These are phyloP conservation scores for Isoetes taiwanensis DNA, from an alignment of 75 land plant genomes.

Conservation along the genomic window DNA sequence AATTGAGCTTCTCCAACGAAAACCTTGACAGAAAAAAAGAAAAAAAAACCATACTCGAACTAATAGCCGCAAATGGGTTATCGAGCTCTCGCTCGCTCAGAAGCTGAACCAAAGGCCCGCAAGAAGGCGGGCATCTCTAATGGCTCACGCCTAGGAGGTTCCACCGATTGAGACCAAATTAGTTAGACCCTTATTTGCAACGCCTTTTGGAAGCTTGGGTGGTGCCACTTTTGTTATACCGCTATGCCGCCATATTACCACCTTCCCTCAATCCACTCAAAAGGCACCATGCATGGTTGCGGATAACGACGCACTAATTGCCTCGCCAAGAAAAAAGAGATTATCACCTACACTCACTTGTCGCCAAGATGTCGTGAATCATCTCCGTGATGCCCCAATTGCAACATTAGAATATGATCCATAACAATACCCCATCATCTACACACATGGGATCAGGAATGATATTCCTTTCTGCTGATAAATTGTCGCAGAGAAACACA, in stretches of 20 bases:
- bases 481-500: constrained; percentile 29
- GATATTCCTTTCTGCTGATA: constrained; percentile 64
- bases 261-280: constrained; percentile 85
- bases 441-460: constrained; percentile 91
- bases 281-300: constrained; percentile 99
- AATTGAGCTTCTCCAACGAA: neutral
- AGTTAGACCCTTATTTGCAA: no score
- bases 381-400: constrained; percentile 97
- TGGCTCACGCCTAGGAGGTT: constrained; percentile 59
- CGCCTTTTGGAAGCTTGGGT: constrained; percentile 63
- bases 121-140: constrained; percentile 76
- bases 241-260: constrained; percentile 58
- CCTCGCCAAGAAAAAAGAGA: constrained; percentile 96
- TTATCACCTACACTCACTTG: constrained; percentile 95
- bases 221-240: constrained; percentile 33
- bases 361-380: constrained; percentile 95
- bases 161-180: no score
- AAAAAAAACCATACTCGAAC: constrained; percentile 57
- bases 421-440: constrained; percentile 83
- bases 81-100: constrained; percentile 73
- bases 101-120: constrained; percentile 93
- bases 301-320: constrained; percentile 81
- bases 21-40: neutral
- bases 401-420: constrained; percentile 98
- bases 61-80: constrained; percentile 56